Conservation (phyloP, 768 basidiomycete genomes). For the Roridomyces roridus region DNA sequence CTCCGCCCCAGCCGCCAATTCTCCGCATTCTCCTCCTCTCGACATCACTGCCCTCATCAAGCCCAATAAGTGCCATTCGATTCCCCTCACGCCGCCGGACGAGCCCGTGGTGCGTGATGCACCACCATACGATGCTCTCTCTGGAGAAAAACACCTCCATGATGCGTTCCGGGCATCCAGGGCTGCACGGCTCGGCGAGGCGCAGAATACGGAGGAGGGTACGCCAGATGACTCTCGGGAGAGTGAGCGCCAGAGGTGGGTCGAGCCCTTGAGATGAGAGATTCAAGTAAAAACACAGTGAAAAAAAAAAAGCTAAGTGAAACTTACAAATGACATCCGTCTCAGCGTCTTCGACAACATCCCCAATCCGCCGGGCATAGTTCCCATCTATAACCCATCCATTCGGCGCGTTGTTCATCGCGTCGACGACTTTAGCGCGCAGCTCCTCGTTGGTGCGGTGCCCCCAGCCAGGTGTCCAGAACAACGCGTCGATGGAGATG, state of each 20-base stretch:
- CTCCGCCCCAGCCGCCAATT: conserved; percentile 56
- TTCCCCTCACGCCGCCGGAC: conserved; percentile 31
- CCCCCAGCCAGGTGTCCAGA: conserved; percentile 44
- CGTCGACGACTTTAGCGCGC: conserved; percentile 29
- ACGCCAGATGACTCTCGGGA: conserved; percentile 62
- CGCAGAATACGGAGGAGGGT: conserved; percentile 54
- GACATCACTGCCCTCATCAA: conserved; percentile 36
- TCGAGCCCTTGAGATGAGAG: conserved; percentile 74
- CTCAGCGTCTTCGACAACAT: conserved; percentile 40
- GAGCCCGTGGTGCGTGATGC: conserved; percentile 46
- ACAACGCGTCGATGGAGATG: conserved; percentile 42
- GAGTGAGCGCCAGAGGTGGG: conserved; percentile 63
- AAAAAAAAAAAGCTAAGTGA: conserved; percentile 24
- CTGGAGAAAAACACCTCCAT: conserved; percentile 49
- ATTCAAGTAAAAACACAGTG: background rate
- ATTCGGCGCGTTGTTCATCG: conserved; percentile 33
- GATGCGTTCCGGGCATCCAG: conserved; percentile 53
- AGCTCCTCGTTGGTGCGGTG: conserved; percentile 25
- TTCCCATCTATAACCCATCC: conserved; percentile 65
- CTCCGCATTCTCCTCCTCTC: conserved; percentile 47
- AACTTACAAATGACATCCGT: conserved; percentile 61
- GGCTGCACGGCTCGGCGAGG: conserved; percentile 45
- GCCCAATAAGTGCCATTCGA: conserved; percentile 38
- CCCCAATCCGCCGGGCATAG: conserved; percentile 37
- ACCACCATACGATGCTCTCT: conserved; percentile 60